Conservation (phyloP, 2,329 filamentous ascomycete genomes). For the Aspergillus unguis region DNA sequence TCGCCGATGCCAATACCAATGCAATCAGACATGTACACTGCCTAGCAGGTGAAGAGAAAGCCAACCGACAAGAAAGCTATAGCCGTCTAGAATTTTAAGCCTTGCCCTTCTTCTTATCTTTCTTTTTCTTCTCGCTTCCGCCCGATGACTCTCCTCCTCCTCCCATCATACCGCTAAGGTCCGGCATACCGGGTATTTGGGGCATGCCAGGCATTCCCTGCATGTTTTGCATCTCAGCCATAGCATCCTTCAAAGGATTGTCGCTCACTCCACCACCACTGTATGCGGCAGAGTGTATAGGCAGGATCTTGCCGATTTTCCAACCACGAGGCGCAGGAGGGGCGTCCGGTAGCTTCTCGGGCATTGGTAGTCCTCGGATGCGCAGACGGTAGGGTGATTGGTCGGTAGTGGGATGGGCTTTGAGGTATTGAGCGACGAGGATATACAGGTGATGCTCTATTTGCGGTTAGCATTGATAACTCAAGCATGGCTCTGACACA, state of each 20-base stretch:
- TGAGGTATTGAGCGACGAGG: conserved; percentile 72
- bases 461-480: neutral
- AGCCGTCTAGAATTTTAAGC: conserved; percentile 22
- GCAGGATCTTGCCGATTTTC: conserved; percentile 82
- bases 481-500: neutral
- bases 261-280: conserved; percentile 91
- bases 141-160: conserved; percentile 33
- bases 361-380: conserved; percentile 69
- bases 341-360: conserved; percentile 65
- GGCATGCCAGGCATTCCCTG: conserved; percentile 43
- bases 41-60: conserved; percentile 16
- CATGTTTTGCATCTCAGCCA: conserved; percentile 76
- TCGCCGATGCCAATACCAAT: conserved; percentile 40
- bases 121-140: conserved; percentile 44
- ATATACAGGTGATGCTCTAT: conserved; percentile 80
- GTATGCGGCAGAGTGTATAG: conserved; percentile 82
- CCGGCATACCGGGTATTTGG: conserved; percentile 46
- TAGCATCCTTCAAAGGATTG: conserved; percentile 93
- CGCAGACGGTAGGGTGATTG: conserved; percentile 66
- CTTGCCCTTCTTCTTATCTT: conserved; percentile 51
- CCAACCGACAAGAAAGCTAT: neutral
- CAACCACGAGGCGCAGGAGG: conserved; percentile 80
- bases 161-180: conserved; percentile 55
- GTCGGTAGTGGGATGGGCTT: conserved; percentile 72
- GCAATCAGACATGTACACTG: conserved; percentile 27